phyloP scores from a whole-genome alignment of 371 early-diverging fungal genomes.

The Rhizopus arrhizus region DNA sequence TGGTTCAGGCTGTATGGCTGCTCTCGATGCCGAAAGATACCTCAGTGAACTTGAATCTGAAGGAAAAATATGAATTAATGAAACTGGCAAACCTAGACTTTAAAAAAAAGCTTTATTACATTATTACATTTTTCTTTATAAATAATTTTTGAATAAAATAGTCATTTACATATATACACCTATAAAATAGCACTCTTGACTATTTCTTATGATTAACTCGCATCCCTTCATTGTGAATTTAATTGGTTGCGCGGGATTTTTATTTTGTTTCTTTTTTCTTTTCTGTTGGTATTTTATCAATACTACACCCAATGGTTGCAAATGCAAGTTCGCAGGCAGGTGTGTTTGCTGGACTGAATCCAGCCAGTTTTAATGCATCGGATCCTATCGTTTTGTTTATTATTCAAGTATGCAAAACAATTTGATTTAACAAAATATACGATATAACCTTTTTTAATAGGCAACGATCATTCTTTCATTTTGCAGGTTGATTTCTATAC shows the following conservation, averaged over 20 bases:
- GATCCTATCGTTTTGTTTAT: constrained; percentile 71
- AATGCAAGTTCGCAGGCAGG: constrained; percentile 54
- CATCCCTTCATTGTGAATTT: no score
- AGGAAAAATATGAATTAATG: constrained; percentile 2
- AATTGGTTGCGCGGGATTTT: not conserved
- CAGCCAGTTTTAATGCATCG: constrained; percentile 49
- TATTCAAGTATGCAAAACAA: constrained; percentile 56
- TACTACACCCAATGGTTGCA: constrained; percentile 4
- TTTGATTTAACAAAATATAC: not conserved
- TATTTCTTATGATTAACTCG: no score
- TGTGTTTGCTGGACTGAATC: constrained; percentile 69
- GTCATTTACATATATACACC: not conserved
- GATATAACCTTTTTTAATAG: constrained; percentile 31
- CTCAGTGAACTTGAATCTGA: constrained; percentile 65
- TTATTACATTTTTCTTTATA: no score
- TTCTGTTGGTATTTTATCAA: constrained; percentile 2
- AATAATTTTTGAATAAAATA: no score
- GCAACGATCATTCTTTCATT: constrained; percentile 66
- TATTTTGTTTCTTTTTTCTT: constrained; percentile 2
- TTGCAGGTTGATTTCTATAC: constrained; percentile 64
- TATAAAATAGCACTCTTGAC: not conserved
- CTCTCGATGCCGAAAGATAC: constrained; percentile 87
- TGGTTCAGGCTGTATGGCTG: constrained; percentile 93
- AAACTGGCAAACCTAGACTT: not conserved
- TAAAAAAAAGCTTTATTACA: not conserved